Evolutionary conservation across 2,329 filamentous ascomycete genomes (phyloP), one percentile per base, ranked within the genome.

Genomic region (Nothopassalora personata): DNA sequence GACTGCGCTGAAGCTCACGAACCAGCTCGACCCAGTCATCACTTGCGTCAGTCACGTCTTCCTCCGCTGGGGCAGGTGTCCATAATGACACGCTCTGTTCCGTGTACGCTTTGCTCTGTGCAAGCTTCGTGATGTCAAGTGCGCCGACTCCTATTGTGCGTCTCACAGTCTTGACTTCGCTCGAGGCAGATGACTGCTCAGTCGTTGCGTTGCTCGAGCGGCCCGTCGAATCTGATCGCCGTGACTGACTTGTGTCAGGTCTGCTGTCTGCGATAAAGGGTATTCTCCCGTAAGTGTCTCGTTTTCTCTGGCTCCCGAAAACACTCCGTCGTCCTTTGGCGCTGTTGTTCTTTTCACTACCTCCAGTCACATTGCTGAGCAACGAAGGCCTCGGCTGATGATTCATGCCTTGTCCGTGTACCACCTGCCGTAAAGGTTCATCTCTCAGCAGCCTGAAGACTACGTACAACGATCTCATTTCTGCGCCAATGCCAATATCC

Each of bases 81-180:
- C 90, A 96, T 43, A 96, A 83, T 36, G 82, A 86, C 56, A 96
- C 79, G 1, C 53, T 62, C 9, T 57, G 59, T 13, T 70, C 67
- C 11, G 63, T 30, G 28, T 67, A 60, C 6, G 61, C 60, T 28
- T 67, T 66, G 36, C 62, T 62, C 43, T 69, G 67, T 0, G 66
- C 66, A 31, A 71, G 51, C 47, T 60, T 61, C 65, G 91, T 92
- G 49, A 97, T 78, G 64, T 88, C 88, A 47, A 96, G 71, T 5
- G 91, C 82, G 4, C 91, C 92, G 30, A 94, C 81, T 0, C 90
- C 92, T 15, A 94, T 81, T 0, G 85, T 87, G 48, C 89, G 83
- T 64, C 86, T 84, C 1, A 87, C 80, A 1, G 75, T 78, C 67
- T 84, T 81, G 57, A 78, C 75, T 4, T 78, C 76, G 49, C 53